Base-by-base conservation (phyloP, 176 grass and related monocot species). In the Saccharum officinarum region DNA sequence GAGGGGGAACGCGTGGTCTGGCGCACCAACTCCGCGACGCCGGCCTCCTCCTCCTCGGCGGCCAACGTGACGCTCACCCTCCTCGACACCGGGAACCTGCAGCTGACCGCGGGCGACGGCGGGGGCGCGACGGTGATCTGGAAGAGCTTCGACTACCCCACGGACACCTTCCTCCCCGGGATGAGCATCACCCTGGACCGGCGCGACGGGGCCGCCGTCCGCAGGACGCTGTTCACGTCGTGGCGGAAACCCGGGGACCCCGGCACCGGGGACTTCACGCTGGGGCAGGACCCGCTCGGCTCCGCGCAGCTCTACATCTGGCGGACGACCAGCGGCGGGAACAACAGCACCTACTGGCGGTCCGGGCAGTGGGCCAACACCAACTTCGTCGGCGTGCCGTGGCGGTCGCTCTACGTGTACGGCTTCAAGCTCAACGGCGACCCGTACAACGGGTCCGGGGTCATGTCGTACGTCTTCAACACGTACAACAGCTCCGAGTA, bases 241-340 rank as follows among this genome's bases (percentile, higher is more conserved):
- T 95, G 93, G 93, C 79, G 81, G 66, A 79, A 67, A 66, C 2
- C 77, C n/a, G 67, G 50, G 10, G 90, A 95, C 80, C 93, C 93
- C 28, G 40, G 57, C 6, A 8, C 77, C 18, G 93, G 93, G 7
- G 23, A 82, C 80, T 95, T 88, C 83, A 90, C 93, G 28, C 83
- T 95, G 13, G 90, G 90, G 18, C 69, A 88, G 0, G 93, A 95
- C 83, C 85, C 90, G 33, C 66, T 60, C 6, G 80, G 89, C 40
- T 95, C 93, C 65, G 86, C 83, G 70, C 93, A 95, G 85, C 88
- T 95, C 85, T 88, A 86, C 83, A 69, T 95, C 52, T 95, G 90
- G 93, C 3, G 3, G 10, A 30, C 45, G 10, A 30, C 45, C 25
- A 0, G 0, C 59, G 15, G 20, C 17, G 62, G 16, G 46, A 63